phyloP scores from a whole-genome alignment of 1,139 yeast genomes.

The Yamadazyma atmosphaerica region DNA sequence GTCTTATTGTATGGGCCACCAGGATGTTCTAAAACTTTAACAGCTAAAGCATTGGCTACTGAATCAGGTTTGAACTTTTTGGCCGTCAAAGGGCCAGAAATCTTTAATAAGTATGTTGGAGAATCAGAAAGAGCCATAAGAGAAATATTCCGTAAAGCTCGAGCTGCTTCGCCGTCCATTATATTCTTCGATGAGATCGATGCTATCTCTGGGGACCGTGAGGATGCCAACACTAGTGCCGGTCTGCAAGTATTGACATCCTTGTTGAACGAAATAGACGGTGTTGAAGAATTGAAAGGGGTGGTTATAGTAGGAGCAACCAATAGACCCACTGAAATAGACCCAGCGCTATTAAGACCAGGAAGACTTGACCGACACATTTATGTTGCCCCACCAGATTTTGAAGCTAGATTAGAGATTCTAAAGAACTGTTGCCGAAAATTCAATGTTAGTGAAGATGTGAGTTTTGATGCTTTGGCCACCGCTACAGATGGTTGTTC shows the following conservation, averaged over 20 bases:
- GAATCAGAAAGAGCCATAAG: slow-evolving; percentile 89
- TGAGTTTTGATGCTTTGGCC: slow-evolving; percentile 45
- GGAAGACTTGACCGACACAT: slow-evolving; percentile 92
- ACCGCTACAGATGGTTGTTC: slow-evolving; percentile 90
- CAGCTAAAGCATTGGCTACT: slow-evolving; percentile 93
- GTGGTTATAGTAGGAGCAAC: slow-evolving; percentile 95
- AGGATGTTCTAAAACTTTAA: slow-evolving; percentile 91
- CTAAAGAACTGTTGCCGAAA: slow-evolving; percentile 64
- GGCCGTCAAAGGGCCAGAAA: slow-evolving; percentile 95
- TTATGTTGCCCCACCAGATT: slow-evolving; percentile 90
- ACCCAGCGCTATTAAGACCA: slow-evolving; percentile 87
- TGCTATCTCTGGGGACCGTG: slow-evolving; percentile 79
- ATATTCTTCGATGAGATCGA: slow-evolving; percentile 95
- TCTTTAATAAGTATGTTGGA: slow-evolving; percentile 92
- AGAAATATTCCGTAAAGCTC: slow-evolving; percentile 86
- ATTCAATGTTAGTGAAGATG: slow-evolving; percentile 48
- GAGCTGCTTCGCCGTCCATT: slow-evolving; percentile 91
- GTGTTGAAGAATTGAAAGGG: slow-evolving; percentile 90
- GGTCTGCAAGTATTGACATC: slow-evolving; percentile 87
- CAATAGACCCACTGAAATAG: slow-evolving; percentile 89
- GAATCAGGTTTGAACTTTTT: slow-evolving; percentile 90
- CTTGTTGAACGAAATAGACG: slow-evolving; percentile 89
- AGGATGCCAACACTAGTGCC: slow-evolving; percentile 61
- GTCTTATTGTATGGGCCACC: slow-evolving; percentile 93
- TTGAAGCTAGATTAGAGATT: slow-evolving; percentile 74